Evolutionary conservation across 495 filamentous ascomycete species (phyloP).

Genomic region (Mycothermus thermophilus): DNA sequence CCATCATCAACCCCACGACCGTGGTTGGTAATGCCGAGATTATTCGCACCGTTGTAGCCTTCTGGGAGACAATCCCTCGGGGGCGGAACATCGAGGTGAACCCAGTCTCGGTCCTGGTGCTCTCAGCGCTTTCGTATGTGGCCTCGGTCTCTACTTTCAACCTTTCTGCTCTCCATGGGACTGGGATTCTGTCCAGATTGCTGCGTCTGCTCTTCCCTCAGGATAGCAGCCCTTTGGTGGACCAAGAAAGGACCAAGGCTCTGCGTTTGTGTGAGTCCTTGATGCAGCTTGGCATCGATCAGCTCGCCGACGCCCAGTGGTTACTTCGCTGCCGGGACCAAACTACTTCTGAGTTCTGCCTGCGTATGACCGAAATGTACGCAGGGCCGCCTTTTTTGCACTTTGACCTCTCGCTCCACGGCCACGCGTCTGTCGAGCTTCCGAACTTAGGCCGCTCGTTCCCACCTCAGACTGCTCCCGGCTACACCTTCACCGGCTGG

Average conservation of each 20-base stretch:
- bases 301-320: conserved; percentile 62
- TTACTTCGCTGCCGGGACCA: conserved; percentile 53
- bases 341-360: conserved; percentile 54
- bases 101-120: conserved; percentile 44
- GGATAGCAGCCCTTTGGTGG: conserved; percentile 27
- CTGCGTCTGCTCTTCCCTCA: conserved; percentile 50
- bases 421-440: conserved; percentile 78
- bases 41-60: conserved; percentile 47
- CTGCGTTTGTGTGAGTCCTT: conserved; percentile 44
- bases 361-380: conserved; percentile 56
- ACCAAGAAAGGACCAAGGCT: conserved; percentile 42
- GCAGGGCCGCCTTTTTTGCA: conserved; percentile 72
- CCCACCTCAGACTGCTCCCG: conserved; percentile 53
- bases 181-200: conserved; percentile 58
- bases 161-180: conserved; percentile 60
- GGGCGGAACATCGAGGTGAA: conserved; percentile 25
- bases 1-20: conserved; percentile 40
- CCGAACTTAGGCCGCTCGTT: conserved; percentile 70
- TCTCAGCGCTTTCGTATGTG: conserved; percentile 40
- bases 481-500: conserved; percentile 86
- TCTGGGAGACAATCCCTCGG: conserved; percentile 48
- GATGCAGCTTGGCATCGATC: conserved; percentile 55
- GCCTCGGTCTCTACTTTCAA: conserved; percentile 55
- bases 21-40: conserved; percentile 50
- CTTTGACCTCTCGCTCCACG: conserved; percentile 81